Percentiles rank a stretch among this genome's conserved stretches.
These are phyloP conservation scores for Graphiopsis chlorocephala DNA, from an alignment of 2,329 filamentous ascomycete species.

Conservation along the genomic window DNA sequence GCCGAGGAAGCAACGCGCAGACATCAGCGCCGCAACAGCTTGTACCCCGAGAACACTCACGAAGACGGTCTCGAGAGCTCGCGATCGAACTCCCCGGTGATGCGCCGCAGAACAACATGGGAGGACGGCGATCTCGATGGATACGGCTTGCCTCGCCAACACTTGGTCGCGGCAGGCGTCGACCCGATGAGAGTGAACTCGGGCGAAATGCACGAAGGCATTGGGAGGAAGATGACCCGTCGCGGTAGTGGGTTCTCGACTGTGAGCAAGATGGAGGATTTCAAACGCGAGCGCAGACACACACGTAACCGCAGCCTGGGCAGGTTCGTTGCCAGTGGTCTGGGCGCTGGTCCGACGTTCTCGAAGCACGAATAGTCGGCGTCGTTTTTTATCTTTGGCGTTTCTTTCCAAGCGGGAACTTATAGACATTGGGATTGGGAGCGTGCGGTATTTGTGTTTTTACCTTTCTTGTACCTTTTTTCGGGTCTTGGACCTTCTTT, in stretches of 20 bases:
- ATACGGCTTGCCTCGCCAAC: slow-evolving; percentile 27
- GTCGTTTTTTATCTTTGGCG: not conserved
- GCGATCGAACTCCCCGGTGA: not conserved
- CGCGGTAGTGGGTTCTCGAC: slow-evolving; percentile 16
- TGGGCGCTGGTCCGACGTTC: slow-evolving; percentile 31
- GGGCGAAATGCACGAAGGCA: slow-evolving; percentile 19
- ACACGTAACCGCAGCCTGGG: slow-evolving; percentile 25
- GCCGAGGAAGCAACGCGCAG: slow-evolving; percentile 41
- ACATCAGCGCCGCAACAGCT: slow-evolving; percentile 25
- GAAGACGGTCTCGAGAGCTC: slow-evolving; percentile 5
- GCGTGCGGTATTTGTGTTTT: not conserved
- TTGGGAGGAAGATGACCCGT: slow-evolving; percentile 17
- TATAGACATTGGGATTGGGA: not conserved
- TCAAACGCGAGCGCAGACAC: slow-evolving; percentile 16
- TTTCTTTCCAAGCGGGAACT: not conserved
- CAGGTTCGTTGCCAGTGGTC: slow-evolving; percentile 25
- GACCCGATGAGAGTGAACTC: slow-evolving; percentile 6
- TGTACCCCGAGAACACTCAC: slow-evolving; percentile 21
- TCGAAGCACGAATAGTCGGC: slow-evolving; percentile 26
- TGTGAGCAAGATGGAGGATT: slow-evolving; percentile 14
- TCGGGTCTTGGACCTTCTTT: not conserved
- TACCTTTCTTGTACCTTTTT: not conserved
- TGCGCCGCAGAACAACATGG: slow-evolving; percentile 21
- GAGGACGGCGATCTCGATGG: slow-evolving; percentile 29
- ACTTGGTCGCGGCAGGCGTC: slow-evolving; percentile 17